Evolutionary conservation across 352 stramenopile species (phyloP).

Genomic region (Phytophthora fragariaefolia): DNA sequence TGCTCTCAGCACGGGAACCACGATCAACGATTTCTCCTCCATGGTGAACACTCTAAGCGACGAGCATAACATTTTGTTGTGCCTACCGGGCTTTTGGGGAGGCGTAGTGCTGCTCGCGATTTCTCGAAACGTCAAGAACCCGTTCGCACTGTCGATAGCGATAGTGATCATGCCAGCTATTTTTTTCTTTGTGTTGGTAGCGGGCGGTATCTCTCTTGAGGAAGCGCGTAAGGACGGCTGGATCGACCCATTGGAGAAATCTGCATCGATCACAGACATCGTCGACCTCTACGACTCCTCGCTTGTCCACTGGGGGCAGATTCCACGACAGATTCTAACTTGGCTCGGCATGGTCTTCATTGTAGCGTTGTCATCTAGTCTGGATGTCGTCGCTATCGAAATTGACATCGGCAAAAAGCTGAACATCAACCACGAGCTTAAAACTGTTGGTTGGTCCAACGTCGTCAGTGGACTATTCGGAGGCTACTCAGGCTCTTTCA

Average conservation of each 20-base stretch:
- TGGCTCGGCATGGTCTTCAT: slow-evolving; percentile 96
- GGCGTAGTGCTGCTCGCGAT: slow-evolving; percentile 82
- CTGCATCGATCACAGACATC: slow-evolving; percentile 59
- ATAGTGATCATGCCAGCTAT: slow-evolving; percentile 86
- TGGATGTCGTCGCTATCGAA: slow-evolving; percentile 97
- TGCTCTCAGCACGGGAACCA: slow-evolving; percentile 87
- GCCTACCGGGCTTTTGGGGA: slow-evolving; percentile 79
- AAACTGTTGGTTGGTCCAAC: slow-evolving; percentile 96
- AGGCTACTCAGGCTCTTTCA: slow-evolving; percentile 98
- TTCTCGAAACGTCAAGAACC: slow-evolving; percentile 71
- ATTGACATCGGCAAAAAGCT: slow-evolving; percentile 94
- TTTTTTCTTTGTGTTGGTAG: slow-evolving; percentile 92
- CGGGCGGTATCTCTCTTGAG: slow-evolving; percentile 77
- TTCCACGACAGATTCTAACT: slow-evolving; percentile 90
- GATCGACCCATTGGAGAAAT: slow-evolving; percentile 71
- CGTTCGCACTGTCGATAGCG: slow-evolving; percentile 66
- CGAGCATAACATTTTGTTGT: slow-evolving; percentile 76
- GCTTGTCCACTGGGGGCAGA: slow-evolving; percentile 87
- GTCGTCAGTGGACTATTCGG: slow-evolving; percentile 94
- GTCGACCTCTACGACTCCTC: slow-evolving; percentile 90
- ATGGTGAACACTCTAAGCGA: slow-evolving; percentile 62
- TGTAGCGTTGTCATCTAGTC: slow-evolving; percentile 95
- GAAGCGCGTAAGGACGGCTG: slow-evolving; percentile 92
- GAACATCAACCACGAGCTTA: slow-evolving; percentile 94
- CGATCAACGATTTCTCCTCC: slow-evolving; percentile 87